Conservation (phyloP, 345 rosid genomes). For the Cardamine resedifolia region DNA sequence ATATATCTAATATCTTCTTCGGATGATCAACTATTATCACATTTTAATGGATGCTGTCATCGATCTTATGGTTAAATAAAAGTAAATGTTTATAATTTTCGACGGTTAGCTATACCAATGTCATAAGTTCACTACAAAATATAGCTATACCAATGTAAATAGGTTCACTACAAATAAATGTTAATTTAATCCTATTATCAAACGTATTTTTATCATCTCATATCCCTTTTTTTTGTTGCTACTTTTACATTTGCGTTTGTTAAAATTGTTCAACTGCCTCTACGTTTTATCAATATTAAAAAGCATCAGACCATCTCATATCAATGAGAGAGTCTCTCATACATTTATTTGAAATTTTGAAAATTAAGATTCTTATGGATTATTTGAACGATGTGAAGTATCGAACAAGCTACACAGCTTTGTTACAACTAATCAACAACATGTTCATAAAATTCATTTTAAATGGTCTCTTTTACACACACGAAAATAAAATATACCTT, state of each 20-base stretch:
- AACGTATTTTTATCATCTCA: not conserved
- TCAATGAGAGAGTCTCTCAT: not conserved
- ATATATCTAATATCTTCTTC: not conserved
- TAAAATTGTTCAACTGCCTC: conserved; percentile 29
- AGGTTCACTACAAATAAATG: conserved; percentile 1
- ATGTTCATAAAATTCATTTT: not conserved
- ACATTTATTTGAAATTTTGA: not conserved
- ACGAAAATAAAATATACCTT: not conserved
- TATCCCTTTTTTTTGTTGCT: not conserved
- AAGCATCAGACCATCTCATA: not conserved
- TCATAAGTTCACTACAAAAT: conserved; percentile 6
- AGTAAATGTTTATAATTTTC: not conserved
- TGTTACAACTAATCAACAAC: not conserved
- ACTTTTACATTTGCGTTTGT: conserved; percentile 3
- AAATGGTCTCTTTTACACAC: not conserved
- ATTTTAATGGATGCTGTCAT: not conserved
- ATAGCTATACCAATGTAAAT: not conserved
- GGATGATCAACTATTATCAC: not conserved
- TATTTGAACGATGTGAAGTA: not conserved
- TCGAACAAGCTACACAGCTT: not conserved
- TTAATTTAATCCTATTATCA: not conserved
- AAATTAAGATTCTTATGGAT: not conserved
- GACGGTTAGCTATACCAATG: not conserved
- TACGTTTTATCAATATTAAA: not conserved
- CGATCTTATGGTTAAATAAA: not conserved